A percentile compares a stretch with the other conserved stretches of the same genome.
These are phyloP conservation scores for Saprolegnia diclina DNA, from an alignment of 352 stramenopile genomes.

Conservation along the genomic window DNA sequence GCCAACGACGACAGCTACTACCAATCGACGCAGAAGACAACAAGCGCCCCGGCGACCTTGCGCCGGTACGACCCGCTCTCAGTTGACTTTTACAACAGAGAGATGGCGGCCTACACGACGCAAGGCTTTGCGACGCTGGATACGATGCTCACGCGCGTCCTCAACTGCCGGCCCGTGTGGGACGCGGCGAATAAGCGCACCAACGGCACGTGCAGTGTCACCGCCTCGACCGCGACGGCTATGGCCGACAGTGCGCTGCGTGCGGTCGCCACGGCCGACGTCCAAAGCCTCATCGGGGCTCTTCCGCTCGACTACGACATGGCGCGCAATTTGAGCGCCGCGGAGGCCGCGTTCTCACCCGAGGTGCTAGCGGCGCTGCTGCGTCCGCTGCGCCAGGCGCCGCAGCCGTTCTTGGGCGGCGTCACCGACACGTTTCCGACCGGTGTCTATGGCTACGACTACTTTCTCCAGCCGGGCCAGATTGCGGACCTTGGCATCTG, in stretches of 20 bases:
- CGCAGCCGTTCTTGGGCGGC: neutral
- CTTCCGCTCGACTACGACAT: neutral
- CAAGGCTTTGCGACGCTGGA: slow-evolving; percentile 35
- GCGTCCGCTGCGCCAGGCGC: neutral
- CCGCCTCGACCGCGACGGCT: slow-evolving; percentile 27
- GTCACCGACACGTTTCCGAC: neutral
- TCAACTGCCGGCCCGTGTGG: slow-evolving; percentile 36
- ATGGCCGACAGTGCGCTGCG: slow-evolving; percentile 32
- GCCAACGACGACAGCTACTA: slow-evolving; percentile 36
- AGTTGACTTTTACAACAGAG: slow-evolving; percentile 13
- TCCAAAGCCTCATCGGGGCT: neutral
- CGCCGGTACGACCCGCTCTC: slow-evolving; percentile 31
- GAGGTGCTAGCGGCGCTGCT: neutral
- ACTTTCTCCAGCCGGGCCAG: neutral
- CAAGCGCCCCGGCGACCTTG: neutral
- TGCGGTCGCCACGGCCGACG: slow-evolving; percentile 17
- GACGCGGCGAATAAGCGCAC: slow-evolving; percentile 36
- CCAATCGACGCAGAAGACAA: neutral
- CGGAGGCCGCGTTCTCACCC: neutral
- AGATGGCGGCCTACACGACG: slow-evolving; percentile 7
- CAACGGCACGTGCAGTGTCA: slow-evolving; percentile 24
- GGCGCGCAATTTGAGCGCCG: too few species aligned
- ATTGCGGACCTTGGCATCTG: neutral
- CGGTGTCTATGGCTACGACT: neutral
- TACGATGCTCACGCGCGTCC: slow-evolving; percentile 36